These are phyloP conservation scores for Globisporangium camurandrum DNA, from an alignment of 352 stramenopile genomes.

Conservation along the genomic window DNA sequence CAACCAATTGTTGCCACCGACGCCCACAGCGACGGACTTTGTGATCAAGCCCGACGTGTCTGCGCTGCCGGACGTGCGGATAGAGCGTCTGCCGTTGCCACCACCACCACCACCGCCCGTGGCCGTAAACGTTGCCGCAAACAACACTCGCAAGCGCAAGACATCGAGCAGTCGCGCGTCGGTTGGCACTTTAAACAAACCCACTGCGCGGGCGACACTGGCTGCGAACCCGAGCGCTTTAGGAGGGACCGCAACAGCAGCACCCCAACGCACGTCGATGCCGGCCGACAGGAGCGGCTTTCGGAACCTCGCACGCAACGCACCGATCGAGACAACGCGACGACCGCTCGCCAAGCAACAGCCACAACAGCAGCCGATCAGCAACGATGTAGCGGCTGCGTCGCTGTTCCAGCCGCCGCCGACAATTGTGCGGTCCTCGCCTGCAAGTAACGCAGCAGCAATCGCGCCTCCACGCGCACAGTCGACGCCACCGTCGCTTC, in stretches of 20 bases:
- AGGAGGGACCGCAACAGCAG: slow-evolving; percentile 2
- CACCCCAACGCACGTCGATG: background rate
- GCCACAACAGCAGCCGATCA: background rate
- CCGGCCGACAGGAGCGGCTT: background rate
- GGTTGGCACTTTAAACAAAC: too few species aligned
- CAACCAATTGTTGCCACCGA: slow-evolving; percentile 41
- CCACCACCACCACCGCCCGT: too few species aligned
- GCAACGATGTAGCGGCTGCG: background rate
- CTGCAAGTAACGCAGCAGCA: background rate
- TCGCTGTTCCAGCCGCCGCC: background rate
- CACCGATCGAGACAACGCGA: background rate
- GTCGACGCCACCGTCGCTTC: too few species aligned
- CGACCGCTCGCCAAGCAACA: background rate
- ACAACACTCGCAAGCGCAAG: slow-evolving; percentile 34
- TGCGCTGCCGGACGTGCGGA: slow-evolving; percentile 20
- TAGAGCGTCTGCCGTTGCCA: slow-evolving; percentile 30
- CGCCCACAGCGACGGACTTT: slow-evolving; percentile 12
- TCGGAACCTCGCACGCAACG: background rate
- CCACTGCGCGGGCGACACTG: background rate
- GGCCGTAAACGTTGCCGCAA: too few species aligned
- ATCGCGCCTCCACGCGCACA: background rate
- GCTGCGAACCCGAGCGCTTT: too few species aligned
- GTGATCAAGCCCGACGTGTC: slow-evolving; percentile 22
- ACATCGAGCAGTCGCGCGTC: slow-evolving; percentile 3
- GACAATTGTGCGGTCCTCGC: background rate